Conservation (phyloP, 108 stramenopile genomes). For the Halocafeteria seosinensis region DNA sequence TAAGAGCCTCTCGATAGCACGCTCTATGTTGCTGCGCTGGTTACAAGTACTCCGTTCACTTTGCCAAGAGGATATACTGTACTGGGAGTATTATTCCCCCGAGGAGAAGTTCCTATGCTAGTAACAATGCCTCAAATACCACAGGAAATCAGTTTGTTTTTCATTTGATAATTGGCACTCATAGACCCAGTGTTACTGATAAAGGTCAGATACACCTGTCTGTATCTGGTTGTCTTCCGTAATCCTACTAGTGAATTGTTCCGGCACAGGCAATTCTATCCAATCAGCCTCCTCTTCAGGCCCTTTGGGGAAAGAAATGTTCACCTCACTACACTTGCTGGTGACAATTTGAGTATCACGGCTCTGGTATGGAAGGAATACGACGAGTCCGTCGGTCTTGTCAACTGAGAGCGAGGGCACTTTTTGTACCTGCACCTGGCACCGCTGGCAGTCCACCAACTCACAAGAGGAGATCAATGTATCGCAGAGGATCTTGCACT, state of each 20-base stretch:
- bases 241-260: conserved; percentile 73
- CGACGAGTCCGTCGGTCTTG: conserved; percentile 77
- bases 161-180: too few species aligned
- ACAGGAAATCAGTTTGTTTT: too few species aligned
- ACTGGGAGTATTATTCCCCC: too few species aligned
- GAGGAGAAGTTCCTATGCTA: too few species aligned
- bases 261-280: conserved; percentile 81
- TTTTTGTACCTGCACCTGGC: conserved; percentile 58
- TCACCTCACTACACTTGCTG: conserved; percentile 80
- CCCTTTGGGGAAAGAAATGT: conserved; percentile 58
- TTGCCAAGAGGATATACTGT: too few species aligned
- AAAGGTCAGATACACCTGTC: conserved; percentile 69
- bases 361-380: conserved; percentile 59
- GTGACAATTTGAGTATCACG: conserved; percentile 57
- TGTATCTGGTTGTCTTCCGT: conserved; percentile 32
- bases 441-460: conserved; percentile 73
- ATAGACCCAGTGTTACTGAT: too few species aligned
- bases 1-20: too few species aligned
- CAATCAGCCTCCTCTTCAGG: conserved; percentile 56
- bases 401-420: conserved; percentile 81
- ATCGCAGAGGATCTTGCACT: conserved; percentile 61
- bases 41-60: too few species aligned
- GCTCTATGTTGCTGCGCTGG: too few species aligned
- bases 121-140: too few species aligned
- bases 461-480: conserved; percentile 65